These are phyloP conservation scores for Tetrahymena borealis DNA, from an alignment of 73 alveolate species.

Conservation along the genomic window DNA sequence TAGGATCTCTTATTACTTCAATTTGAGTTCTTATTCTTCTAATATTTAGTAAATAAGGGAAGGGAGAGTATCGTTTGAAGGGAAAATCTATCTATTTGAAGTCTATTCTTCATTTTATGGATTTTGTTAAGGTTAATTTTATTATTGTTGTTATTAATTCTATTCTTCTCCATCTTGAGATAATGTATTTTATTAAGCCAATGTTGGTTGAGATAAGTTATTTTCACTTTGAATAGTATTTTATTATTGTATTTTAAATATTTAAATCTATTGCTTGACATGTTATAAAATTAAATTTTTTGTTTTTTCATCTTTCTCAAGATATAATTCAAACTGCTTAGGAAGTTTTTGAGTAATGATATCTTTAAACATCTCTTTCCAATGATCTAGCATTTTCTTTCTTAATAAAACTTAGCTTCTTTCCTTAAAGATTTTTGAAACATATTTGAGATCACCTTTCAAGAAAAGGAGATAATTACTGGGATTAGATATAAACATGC, in stretches of 20 bases:
- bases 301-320: not conserved
- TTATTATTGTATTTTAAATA: not conserved
- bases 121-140: not conserved
- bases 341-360: not conserved
- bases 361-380: not conserved
- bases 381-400: not conserved
- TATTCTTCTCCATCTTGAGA: not conserved
- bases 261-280: not conserved
- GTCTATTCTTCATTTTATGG: not conserved
- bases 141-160: not conserved
- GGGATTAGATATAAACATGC: not conserved
- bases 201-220: not conserved
- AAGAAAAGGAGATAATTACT: not conserved
- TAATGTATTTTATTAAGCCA: not conserved
- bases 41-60: not conserved
- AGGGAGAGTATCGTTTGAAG: not conserved
- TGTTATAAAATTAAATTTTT: not conserved
- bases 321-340: not conserved
- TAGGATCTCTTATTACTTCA: not conserved
- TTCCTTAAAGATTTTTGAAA: not conserved
- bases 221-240: not conserved
- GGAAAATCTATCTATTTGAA: not conserved
- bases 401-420: not conserved
- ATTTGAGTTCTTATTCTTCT: not conserved
- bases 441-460: not conserved